phyloP scores from a whole-genome alignment of 768 basidiomycete genomes.

The Auriscalpium microsporum region DNA sequence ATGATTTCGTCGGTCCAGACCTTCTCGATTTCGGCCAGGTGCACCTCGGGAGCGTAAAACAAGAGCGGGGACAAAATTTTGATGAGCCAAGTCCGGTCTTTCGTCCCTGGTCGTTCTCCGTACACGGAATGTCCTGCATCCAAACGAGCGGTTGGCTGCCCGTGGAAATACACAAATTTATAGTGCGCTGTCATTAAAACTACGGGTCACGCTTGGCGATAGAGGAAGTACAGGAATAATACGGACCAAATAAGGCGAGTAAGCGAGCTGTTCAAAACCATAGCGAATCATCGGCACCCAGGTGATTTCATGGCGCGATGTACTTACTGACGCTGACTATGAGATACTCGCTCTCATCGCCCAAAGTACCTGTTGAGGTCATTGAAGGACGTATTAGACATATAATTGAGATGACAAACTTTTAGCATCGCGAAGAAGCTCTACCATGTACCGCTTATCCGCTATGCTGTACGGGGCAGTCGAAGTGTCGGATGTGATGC shows the following conservation, averaged over 20 bases:
- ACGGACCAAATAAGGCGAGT: constrained; percentile 10
- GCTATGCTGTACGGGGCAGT: constrained; percentile 6
- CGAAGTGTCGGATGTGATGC: constrained; percentile 6
- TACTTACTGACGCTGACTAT: too few species aligned
- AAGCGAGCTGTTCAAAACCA: background rate
- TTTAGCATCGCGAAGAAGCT: constrained; percentile 1
- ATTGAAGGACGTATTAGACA: too few species aligned
- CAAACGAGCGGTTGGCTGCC: constrained; percentile 8
- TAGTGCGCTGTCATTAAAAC: constrained; percentile 4
- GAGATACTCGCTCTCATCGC: too few species aligned
- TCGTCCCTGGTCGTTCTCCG: background rate
- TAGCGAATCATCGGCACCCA: too few species aligned
- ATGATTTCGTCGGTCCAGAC: constrained; percentile 9
- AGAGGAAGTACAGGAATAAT: background rate
- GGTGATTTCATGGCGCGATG: too few species aligned
- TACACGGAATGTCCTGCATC: constrained; percentile 3
- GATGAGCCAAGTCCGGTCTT: constrained; percentile 4
- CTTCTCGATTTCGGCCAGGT: constrained; percentile 8
- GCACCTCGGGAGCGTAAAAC: constrained; percentile 9
- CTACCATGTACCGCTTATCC: constrained; percentile 1
- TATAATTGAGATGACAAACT: background rate
- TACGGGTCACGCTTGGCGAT: background rate
- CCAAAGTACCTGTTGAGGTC: too few species aligned
- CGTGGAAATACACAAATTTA: constrained; percentile 12
- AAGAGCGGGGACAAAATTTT: constrained; percentile 4